Conservation (phyloP, 1,284 basidiomycete genomes). For the Boletus sp. region DNA sequence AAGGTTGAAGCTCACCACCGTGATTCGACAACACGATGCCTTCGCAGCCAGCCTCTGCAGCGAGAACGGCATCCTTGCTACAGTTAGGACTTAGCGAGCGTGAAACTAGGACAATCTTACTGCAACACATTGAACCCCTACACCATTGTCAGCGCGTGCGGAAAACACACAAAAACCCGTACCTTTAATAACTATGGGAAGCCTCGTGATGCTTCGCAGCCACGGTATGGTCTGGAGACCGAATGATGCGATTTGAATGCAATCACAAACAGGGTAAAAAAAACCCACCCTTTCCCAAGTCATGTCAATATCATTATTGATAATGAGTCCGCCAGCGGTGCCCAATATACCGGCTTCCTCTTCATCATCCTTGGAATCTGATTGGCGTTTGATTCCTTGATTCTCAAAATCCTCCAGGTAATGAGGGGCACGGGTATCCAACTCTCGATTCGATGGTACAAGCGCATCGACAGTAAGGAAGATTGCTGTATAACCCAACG, state of each 20-base stretch:
- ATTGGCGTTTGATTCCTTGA: slow-evolving; percentile 28
- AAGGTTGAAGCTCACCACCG: slow-evolving; percentile 58
- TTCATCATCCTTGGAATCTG: slow-evolving; percentile 30
- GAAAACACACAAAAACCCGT: slow-evolving; percentile 8
- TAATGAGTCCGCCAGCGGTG: slow-evolving; percentile 63
- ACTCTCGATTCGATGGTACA: slow-evolving; percentile 82
- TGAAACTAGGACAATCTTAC: slow-evolving; percentile 33
- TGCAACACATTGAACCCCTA: slow-evolving; percentile 75
- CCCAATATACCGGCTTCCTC: slow-evolving; percentile 48
- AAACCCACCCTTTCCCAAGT: slow-evolving; percentile 61
- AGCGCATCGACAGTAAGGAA: slow-evolving; percentile 92
- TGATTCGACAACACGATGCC: slow-evolving; percentile 93
- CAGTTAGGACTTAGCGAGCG: slow-evolving; percentile 5
- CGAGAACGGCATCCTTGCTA: slow-evolving; percentile 77
- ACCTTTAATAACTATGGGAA: slow-evolving; percentile 87
- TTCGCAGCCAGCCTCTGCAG: slow-evolving; percentile 82
- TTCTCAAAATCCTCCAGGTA: slow-evolving; percentile 59
- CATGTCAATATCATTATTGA: slow-evolving; percentile 67
- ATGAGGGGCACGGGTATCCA: slow-evolving; percentile 69
- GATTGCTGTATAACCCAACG: slow-evolving; percentile 79
- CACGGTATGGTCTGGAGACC: slow-evolving; percentile 66
- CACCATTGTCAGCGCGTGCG: slow-evolving; percentile 6
- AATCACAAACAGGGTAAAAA: slow-evolving; percentile 2
- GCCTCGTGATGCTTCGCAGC: slow-evolving; percentile 70
- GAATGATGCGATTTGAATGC: slow-evolving; percentile 4